Evolutionary conservation across 2,329 filamentous ascomycete species (phyloP).

Genomic region (Ascosphaera apis): DNA sequence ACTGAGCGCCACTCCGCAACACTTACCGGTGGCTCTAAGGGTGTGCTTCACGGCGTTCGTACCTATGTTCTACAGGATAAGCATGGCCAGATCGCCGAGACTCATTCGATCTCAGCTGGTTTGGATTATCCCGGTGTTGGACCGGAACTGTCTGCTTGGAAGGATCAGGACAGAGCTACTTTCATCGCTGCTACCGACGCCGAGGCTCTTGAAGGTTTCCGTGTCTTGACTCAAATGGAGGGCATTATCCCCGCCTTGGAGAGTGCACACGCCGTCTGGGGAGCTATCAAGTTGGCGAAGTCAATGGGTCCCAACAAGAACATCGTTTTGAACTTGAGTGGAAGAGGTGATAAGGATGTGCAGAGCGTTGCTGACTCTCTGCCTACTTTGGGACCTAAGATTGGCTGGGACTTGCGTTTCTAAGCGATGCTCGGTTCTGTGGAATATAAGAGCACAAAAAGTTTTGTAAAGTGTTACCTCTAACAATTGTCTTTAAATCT

Average conservation of each 20-base stretch:
- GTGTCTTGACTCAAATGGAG: conserved; percentile 63
- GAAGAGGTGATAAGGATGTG: conserved; percentile 92
- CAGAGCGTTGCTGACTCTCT: conserved; percentile 93
- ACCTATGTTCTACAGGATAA: conserved; percentile 88
- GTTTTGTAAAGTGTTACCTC: no score
- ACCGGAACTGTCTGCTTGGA: conserved; percentile 79
- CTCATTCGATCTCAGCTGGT: conserved; percentile 87
- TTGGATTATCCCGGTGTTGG: conserved; percentile 95
- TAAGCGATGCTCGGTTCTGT: conserved; percentile 8
- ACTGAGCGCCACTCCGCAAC: conserved; percentile 74
- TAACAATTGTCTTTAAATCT: no score
- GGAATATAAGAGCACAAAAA: no score
- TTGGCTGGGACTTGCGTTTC: conserved; percentile 46
- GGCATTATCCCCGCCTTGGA: conserved; percentile 94
- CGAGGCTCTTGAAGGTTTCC: conserved; percentile 72
- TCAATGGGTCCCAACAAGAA: conserved; percentile 74
- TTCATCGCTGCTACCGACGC: conserved; percentile 85
- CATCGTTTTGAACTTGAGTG: conserved; percentile 80
- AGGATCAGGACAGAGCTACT: conserved; percentile 64
- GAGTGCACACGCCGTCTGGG: conserved; percentile 77
- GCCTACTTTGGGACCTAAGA: conserved; percentile 67
- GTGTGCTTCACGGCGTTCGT: conserved; percentile 83
- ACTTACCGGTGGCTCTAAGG: conserved; percentile 63
- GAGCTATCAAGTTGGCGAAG: conserved; percentile 75
- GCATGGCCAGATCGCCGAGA: conserved; percentile 82